A percentile compares a stretch with the other conserved stretches of the same genome.
Conservation (phyloP, 2,329 filamentous ascomycete genomes). For the Xylariaceae sp. region DNA sequence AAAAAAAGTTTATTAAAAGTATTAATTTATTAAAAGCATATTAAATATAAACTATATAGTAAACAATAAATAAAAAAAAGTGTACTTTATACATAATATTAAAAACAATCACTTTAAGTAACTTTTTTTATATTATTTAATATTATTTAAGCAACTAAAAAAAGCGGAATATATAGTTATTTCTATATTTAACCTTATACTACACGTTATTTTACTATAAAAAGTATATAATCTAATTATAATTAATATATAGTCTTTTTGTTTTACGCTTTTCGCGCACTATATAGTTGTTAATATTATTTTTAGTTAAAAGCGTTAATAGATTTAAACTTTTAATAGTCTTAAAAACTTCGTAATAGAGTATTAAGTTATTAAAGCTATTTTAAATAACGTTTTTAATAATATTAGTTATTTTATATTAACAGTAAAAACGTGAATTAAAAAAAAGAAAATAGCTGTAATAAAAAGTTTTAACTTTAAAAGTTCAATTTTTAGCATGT, state of each 20-base stretch:
- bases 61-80: neutral
- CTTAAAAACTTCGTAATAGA: neutral
- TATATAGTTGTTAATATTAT: neutral
- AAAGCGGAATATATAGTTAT: neutral
- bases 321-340: neutral
- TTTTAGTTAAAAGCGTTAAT: neutral
- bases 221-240: neutral
- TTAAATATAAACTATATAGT: conserved; percentile 1
- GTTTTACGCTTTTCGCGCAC: neutral
- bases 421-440: neutral
- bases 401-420: neutral
- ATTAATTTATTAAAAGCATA: conserved; percentile 6
- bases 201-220: neutral
- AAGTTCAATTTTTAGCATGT: neutral
- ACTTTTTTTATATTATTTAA: neutral
- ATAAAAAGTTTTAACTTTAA: neutral
- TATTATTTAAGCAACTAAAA: conserved; percentile 3
- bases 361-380: conserved; percentile 6
- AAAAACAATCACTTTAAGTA: conserved; percentile 1
- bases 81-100: conserved; percentile 13
- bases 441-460: neutral
- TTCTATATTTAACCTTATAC: neutral
- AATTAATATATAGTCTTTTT: neutral
- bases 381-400: neutral
- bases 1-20: conserved; percentile 7